Conservation (phyloP, 2,329 filamentous ascomycete genomes). For the Sclerotinia nivalis region DNA sequence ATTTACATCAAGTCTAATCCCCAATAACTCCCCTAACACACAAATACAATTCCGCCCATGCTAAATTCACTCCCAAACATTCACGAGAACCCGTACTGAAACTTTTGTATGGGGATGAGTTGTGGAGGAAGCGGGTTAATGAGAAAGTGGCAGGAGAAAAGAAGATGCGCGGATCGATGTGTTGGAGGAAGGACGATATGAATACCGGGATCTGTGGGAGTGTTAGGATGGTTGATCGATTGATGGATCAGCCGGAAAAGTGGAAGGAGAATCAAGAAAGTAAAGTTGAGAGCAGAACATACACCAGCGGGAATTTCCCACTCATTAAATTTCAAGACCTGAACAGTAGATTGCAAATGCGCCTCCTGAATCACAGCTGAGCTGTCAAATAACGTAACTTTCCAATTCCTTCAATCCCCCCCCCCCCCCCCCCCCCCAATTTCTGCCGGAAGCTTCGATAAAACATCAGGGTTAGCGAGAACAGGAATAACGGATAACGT, state of each 20-base stretch:
- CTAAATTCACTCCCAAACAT: constrained; percentile 45
- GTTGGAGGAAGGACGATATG: constrained; percentile 45
- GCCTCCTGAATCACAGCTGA: constrained; percentile 42
- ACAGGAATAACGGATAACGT: constrained; percentile 43
- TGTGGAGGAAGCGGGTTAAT: constrained; percentile 47
- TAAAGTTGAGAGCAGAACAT: not conserved
- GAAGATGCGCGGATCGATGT: constrained; percentile 45
- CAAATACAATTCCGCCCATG: constrained; percentile 19
- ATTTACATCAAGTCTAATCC: constrained; percentile 29
- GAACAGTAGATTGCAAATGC: constrained; percentile 35
- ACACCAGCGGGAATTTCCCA: constrained; percentile 28
- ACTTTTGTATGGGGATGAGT: constrained; percentile 29
- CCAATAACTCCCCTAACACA: constrained; percentile 18
- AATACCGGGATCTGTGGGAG: constrained; percentile 43
- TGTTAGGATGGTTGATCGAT: not conserved
- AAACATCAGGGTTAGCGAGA: constrained; percentile 40
- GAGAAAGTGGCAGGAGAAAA: constrained; percentile 44
- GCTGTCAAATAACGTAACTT: constrained; percentile 40
- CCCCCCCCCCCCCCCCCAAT: constrained; percentile 40
- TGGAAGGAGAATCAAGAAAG: not conserved
- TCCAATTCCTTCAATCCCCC: constrained; percentile 33
- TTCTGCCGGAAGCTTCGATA: constrained; percentile 36
- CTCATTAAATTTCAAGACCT: constrained; percentile 28
- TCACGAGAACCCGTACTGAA: constrained; percentile 47
- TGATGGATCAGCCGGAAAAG: too few species aligned